Evolutionary conservation across 2,329 filamentous ascomycete genomes (phyloP).

Genomic region (Dactylellina haptotyla): DNA sequence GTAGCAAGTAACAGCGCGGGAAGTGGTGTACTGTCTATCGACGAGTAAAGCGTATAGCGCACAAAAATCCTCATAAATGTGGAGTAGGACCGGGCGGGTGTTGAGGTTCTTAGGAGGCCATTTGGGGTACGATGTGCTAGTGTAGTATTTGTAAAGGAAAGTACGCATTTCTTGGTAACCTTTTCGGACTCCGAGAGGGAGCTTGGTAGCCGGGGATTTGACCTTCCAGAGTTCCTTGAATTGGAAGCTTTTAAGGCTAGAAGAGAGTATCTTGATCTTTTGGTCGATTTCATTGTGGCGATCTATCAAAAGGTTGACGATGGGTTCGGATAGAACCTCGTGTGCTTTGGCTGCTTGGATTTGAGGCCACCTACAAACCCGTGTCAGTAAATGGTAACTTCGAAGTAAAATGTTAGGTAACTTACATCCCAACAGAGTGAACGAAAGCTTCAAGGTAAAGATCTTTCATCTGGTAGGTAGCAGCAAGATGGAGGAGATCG

Average conservation of each 20-base stretch:
- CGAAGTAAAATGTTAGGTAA: no score
- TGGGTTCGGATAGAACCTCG: slow-evolving; percentile 12
- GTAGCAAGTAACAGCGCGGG: slow-evolving; percentile 5
- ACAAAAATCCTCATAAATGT: slow-evolving; percentile 33
- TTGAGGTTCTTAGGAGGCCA: slow-evolving; percentile 39
- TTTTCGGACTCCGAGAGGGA: slow-evolving; percentile 10
- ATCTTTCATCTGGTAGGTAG: slow-evolving; percentile 37
- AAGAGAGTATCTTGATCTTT: background rate
- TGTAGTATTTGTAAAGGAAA: slow-evolving; percentile 45
- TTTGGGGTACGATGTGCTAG: background rate
- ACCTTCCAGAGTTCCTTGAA: slow-evolving; percentile 27
- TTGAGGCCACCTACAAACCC: slow-evolving; percentile 39
- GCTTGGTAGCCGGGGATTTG: slow-evolving; percentile 29
- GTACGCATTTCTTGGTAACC: slow-evolving; percentile 34
- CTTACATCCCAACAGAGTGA: slow-evolving; percentile 51
- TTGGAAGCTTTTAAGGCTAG: slow-evolving; percentile 23
- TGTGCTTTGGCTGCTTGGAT: slow-evolving; percentile 9
- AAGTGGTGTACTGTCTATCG: slow-evolving; percentile 21
- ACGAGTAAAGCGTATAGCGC: slow-evolving; percentile 25
- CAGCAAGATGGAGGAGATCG: slow-evolving; percentile 33
- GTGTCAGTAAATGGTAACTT: no score
- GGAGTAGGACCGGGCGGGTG: slow-evolving; percentile 15
- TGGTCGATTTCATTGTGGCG: background rate
- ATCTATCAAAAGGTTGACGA: background rate
- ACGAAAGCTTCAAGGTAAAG: slow-evolving; percentile 39